Evolutionary conservation across 2,329 filamentous ascomycete species (phyloP).

Genomic region (Leptodontidium sp.): DNA sequence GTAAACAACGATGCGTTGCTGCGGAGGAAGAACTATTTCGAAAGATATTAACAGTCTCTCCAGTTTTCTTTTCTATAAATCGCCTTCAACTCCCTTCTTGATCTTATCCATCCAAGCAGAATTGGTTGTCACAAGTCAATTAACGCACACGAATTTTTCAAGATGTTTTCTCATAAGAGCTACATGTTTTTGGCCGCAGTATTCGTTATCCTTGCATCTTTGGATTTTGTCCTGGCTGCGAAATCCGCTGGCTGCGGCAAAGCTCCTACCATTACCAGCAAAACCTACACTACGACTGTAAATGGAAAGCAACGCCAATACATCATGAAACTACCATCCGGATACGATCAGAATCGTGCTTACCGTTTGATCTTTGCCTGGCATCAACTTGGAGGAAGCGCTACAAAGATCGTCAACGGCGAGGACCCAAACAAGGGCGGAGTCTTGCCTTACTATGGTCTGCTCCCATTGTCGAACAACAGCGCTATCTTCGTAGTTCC

Average conservation of each 20-base stretch:
- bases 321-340: constrained; percentile 50
- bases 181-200: background rate
- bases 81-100: background rate
- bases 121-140: background rate
- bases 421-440: constrained; percentile 23
- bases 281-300: constrained; percentile 48
- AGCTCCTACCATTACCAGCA: constrained; percentile 42
- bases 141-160: background rate
- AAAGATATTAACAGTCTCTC: background rate
- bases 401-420: constrained; percentile 49
- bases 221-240: constrained; percentile 2
- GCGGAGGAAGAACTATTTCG: background rate
- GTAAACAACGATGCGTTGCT: background rate
- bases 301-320: constrained; percentile 51
- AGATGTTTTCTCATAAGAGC: constrained; percentile 11
- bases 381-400: constrained; percentile 53
- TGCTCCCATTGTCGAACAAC: constrained; percentile 44
- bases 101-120: background rate
- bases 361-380: constrained; percentile 54
- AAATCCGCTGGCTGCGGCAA: constrained; percentile 49
- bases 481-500: constrained; percentile 49
- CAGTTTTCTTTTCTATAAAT: background rate
- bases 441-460: constrained; percentile 45
- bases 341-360: constrained; percentile 51
- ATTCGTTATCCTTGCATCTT: background rate